A percentile compares a stretch with the other conserved stretches of the same genome.
These are phyloP conservation scores for Penicillium griseofulvum DNA, from an alignment of 2,329 filamentous ascomycete species.

Conservation along the genomic window DNA sequence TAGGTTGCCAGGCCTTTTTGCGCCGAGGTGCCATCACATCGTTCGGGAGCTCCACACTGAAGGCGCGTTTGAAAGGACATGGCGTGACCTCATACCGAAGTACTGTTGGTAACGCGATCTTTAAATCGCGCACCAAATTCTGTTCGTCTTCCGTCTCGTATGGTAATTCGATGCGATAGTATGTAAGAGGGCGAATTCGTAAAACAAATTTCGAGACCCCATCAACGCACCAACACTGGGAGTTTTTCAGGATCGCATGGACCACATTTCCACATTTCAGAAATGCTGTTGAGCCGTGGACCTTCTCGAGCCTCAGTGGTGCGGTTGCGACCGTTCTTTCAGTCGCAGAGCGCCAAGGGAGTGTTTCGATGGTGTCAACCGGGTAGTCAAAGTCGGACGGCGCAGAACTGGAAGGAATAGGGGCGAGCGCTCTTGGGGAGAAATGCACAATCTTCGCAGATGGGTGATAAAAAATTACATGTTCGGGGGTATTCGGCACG, in stretches of 20 bases:
- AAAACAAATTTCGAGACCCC: constrained; percentile 82
- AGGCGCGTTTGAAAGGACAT: constrained; percentile 78
- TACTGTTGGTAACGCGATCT: constrained; percentile 67
- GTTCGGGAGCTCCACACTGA: constrained; percentile 71
- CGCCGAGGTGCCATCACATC: constrained; percentile 62
- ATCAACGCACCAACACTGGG: constrained; percentile 92
- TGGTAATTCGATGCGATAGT: constrained; percentile 87
- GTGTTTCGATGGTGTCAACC: constrained; percentile 57
- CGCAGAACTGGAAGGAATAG: constrained; percentile 43
- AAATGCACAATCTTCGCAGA: constrained; percentile 71
- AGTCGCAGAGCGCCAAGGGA: constrained; percentile 71
- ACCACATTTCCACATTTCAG: constrained; percentile 80
- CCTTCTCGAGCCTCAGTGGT: constrained; percentile 77
- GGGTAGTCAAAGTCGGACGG: constrained; percentile 48
- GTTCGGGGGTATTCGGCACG: constrained; percentile 32
- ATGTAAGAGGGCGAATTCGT: constrained; percentile 76
- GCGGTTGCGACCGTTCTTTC: constrained; percentile 83
- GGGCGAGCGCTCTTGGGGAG: constrained; percentile 42
- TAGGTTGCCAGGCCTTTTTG: constrained; percentile 68
- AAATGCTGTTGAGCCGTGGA: constrained; percentile 82
- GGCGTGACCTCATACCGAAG: constrained; percentile 83
- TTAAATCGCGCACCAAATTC: constrained; percentile 63
- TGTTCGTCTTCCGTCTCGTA: constrained; percentile 62
- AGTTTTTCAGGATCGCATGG: constrained; percentile 82
- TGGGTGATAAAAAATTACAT: constrained; percentile 67